Conservation (phyloP, 2,329 filamentous ascomycete genomes). For the Aspergillus hiratsukae region DNA sequence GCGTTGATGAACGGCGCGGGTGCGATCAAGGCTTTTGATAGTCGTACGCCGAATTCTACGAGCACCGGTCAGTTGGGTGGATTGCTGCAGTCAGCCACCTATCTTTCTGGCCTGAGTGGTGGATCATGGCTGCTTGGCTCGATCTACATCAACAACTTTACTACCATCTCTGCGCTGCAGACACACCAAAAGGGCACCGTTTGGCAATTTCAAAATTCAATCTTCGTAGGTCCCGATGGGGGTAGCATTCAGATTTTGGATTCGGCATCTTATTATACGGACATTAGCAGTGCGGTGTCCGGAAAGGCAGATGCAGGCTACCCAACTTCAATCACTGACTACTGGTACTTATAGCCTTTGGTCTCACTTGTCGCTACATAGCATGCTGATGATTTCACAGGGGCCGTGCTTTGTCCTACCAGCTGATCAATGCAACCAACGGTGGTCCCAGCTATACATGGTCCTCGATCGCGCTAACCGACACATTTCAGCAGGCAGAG, state of each 20-base stretch:
- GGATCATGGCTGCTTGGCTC: conserved; percentile 82
- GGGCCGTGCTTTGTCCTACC: conserved; percentile 74
- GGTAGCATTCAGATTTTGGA: conserved; percentile 39
- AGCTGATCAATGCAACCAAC: conserved; percentile 69
- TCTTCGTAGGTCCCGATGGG: conserved; percentile 44
- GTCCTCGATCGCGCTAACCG: conserved; percentile 65
- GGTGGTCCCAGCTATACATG: conserved; percentile 75
- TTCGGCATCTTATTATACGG: conserved; percentile 59
- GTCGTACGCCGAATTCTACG: conserved; percentile 61
- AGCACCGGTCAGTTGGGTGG: conserved; percentile 68
- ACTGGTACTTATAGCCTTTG: conserved; percentile 54
- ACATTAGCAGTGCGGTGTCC: conserved; percentile 55
- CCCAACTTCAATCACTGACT: conserved; percentile 74
- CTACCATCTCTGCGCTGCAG: conserved; percentile 51
- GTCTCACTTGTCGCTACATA: background rate
- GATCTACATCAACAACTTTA: conserved; percentile 77
- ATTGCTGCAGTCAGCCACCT: conserved; percentile 75
- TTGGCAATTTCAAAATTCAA: conserved; percentile 36
- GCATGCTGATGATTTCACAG: conserved; percentile 9
- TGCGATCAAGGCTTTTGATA: conserved; percentile 74
- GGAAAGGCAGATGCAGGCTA: conserved; percentile 62
- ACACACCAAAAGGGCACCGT: conserved; percentile 16
- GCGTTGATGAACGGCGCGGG: conserved; percentile 87
- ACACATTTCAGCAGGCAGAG: conserved; percentile 56
- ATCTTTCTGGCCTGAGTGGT: conserved; percentile 76